Evolutionary conservation across 1,139 yeast genomes (phyloP), one percentile per base, ranked within the genome.

Genomic region (Magnusiomyces suaveolens): DNA sequence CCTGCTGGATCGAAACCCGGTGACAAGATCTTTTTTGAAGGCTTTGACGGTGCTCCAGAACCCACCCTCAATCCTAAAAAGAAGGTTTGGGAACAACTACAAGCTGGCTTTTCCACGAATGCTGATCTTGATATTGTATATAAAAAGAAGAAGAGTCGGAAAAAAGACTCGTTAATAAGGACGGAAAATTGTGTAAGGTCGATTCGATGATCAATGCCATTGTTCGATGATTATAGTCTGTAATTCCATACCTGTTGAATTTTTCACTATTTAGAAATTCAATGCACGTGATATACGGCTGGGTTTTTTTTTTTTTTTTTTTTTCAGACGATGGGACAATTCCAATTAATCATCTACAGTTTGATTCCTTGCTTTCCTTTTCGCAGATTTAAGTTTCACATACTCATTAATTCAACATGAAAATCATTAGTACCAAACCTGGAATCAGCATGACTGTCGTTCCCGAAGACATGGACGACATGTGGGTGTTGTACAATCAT

Each of bases 1-100:
- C 99, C 99, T 62, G 81, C 81, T 46, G 96, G 90, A n/a, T 81
- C 96, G 50, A 80, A 87, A 74, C 83, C 98, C 16, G 99, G 99
- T 73, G 98, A 94, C 73, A 89, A 89, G 77, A 79, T 92, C 61
- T 89, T 87, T 79, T 92, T 94, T 66, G 96, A 89, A 74, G 94
- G 87, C 57, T 89, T 76, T 70, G 84, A 88, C 65, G 80, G 79
- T 56, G 70, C 68, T 48, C 98, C 99, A 61, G 95, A 89, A 72
- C 81, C 88, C 69, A 94, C 84, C 69, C 78, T 94, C 72, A 90
- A 92, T 75, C 98, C 99, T 64, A 94, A 94, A 83, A 94, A 92
- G 86, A 94, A 94, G 80, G 78, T 92, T 60, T 94, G 96, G 92
- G 99, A 94, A 78, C 79, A 90, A 53, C 77, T 87, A 61, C 98